Evolutionary conservation across 202 grass and related monocot genomes (phyloP), one percentile per base, ranked within the genome.

Genomic region (Elaeis oleifera): DNA sequence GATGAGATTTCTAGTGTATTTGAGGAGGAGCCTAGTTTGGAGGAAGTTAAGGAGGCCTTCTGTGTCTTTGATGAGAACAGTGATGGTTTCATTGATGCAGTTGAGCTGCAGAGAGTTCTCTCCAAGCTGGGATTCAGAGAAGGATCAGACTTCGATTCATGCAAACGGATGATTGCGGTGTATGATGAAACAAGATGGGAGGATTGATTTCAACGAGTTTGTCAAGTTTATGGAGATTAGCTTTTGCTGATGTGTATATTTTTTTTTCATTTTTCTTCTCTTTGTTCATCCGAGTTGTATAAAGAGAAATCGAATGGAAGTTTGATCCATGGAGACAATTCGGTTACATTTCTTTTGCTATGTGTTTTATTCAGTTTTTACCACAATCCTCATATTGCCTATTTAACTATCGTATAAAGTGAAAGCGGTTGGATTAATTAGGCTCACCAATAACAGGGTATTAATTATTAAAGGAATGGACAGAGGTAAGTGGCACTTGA

Each of bases 1-100:
- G 31, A 32, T 27, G 85, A 89, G 49, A 63, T 74, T 22, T 15
- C 51, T 0, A 7, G 21, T 17, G 14, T 95, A 58, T 95, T 95
- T 49, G 82, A 89, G 57, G 73, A 71, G 3, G 90, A 95, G 74
- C 85, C 90, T 0, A 88, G 90, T 28, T 73, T 95, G 74, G 66
- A 64, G 21, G 90, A 95, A 80, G 79, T 81, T 29, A 64, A 76
- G 21, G 44, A 66, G 44, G 82, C 74, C 8, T 95, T 95, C 73
- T 65, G 61, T 14, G 69, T 89, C 58, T 81, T 95, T 44, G 90
- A 95, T 48, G 67, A 26, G 50, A 69, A 89, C 61, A 0, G 24
- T 50, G 89, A 95, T 58, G 89, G 82, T 49, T 73, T 85, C 76
- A 85, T 95, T 76, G 79, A 76, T 61, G 85, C 76, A 1, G 32